Evolutionary conservation across 257 asterid genomes (phyloP).

Genomic region (Oldenlandia corymbosa): DNA sequence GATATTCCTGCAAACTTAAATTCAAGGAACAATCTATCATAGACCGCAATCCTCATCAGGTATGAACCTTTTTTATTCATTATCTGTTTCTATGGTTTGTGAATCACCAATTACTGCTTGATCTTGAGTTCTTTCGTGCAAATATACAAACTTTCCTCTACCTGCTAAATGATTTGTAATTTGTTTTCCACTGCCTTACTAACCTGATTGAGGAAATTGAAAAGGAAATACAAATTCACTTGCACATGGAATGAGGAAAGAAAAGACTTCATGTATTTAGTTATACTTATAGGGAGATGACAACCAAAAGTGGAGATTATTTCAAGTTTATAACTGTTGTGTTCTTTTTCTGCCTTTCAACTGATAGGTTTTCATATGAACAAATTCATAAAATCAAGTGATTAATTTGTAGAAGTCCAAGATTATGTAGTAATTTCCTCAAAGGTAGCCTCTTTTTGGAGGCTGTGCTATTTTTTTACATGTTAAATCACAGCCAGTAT

Average conservation of each 20-base stretch:
- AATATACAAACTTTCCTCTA: not conserved
- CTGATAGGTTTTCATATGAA: too few relatives aligned
- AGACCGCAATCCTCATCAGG: conserved; percentile 99
- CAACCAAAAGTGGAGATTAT: too few relatives aligned
- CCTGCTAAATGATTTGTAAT: not conserved
- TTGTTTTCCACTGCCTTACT: not conserved
- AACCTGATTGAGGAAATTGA: too few relatives aligned
- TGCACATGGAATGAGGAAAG: not conserved
- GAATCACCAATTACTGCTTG: not conserved
- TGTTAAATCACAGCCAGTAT: too few relatives aligned
- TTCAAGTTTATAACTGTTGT: too few relatives aligned
- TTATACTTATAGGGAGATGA: not conserved
- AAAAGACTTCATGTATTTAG: not conserved
- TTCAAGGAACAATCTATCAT: conserved; percentile 99
- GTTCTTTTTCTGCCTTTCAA: too few relatives aligned
- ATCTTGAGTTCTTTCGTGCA: not conserved
- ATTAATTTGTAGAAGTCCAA: too few relatives aligned
- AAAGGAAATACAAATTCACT: not conserved
- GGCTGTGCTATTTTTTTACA: too few relatives aligned
- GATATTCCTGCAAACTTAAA: conserved; percentile 92
- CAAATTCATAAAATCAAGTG: too few relatives aligned
- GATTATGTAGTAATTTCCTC: too few relatives aligned
- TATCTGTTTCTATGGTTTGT: not conserved
- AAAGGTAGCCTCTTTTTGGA: too few relatives aligned
- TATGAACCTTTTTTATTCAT: conserved; percentile 18